These are phyloP conservation scores for Eutrema salsugineum DNA, from an alignment of 441 rosid genomes.

Conservation along the genomic window DNA sequence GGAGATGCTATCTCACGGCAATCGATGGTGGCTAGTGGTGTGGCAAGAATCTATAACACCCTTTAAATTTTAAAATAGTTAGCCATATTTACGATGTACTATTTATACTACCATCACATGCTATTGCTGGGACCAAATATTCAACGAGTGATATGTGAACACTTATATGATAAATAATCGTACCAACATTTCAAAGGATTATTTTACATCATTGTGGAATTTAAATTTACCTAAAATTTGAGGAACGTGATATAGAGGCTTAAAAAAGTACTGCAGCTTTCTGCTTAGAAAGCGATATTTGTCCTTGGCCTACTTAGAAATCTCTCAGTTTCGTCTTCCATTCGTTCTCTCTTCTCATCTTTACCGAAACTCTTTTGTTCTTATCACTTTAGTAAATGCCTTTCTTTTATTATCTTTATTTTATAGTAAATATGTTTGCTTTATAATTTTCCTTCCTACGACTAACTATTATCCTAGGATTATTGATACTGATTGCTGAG, in stretches of 20 bases:
- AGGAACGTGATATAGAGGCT: slow-evolving; percentile 6
- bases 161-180: slow-evolving; percentile 18
- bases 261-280: slow-evolving; percentile 14
- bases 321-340: not conserved
- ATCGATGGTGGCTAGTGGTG: not conserved
- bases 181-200: slow-evolving; percentile 12
- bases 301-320: slow-evolving; percentile 9
- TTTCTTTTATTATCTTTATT: not conserved
- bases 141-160: slow-evolving; percentile 15
- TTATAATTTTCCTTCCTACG: not conserved
- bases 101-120: slow-evolving; percentile 13
- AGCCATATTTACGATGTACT: slow-evolving; percentile 1
- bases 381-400: not conserved
- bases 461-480: no score
- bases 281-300: slow-evolving; percentile 9
- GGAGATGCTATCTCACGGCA: not conserved
- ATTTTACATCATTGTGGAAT: not conserved
- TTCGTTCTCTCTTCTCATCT: slow-evolving; percentile 1
- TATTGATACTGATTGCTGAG: no score
- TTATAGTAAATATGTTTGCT: not conserved
- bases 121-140: slow-evolving; percentile 1
- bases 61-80: not conserved
- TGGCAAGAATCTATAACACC: slow-evolving; percentile 7
- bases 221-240: not conserved
- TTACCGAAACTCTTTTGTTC: not conserved